Base-by-base conservation (phyloP, 1,284 basidiomycete species). In the Ustilago hordei region DNA sequence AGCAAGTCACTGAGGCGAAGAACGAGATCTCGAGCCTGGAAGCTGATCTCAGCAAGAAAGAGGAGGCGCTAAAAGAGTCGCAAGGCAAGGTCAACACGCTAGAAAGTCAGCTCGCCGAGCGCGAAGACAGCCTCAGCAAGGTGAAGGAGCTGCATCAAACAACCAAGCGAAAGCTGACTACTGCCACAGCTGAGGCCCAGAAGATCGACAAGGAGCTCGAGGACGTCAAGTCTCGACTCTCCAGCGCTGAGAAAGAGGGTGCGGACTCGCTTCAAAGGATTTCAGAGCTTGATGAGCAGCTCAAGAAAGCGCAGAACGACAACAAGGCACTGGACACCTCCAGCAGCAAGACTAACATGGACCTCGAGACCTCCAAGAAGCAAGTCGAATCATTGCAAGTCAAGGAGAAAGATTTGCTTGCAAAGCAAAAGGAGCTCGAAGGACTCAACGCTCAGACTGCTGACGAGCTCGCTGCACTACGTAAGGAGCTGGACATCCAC, bases 381-480 rank as follows among this genome's bases (percentile, higher is more conserved):
- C 55, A 67, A 34, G 48, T 75, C 6, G 47, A 53, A 8, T 48
- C 57, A 31, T 43, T 64, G 23, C 43, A 48, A 41, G 38, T 35
- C 12, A 67, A 70, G 58, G 55, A 69, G 55, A 69, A 69, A 39
- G 71, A 69, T 7, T 59, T 36, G 59, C 58, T 65, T 17, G 48
- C 62, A 4, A 65, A 74, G 55, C 71, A 65, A 19, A 68, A 74
- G 45, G 71, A 74, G 52, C 59, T 69, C 36, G 65, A 74, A 52
- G 48, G 45, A 12, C 50, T 32, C 55, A 50, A 68, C n/a, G 45
- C 62, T 12, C 60, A 59, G 45, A 55, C 57, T 6, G 59, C 64
- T 32, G 59, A 64, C 15, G 66, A 74, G 7, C 45, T 62, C 17
- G 54, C 65, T 43, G 19, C 55, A 11, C n/a, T 69, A 50, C 65